Conservation (phyloP, 345 rosid species). For the Durio zibethinus region DNA sequence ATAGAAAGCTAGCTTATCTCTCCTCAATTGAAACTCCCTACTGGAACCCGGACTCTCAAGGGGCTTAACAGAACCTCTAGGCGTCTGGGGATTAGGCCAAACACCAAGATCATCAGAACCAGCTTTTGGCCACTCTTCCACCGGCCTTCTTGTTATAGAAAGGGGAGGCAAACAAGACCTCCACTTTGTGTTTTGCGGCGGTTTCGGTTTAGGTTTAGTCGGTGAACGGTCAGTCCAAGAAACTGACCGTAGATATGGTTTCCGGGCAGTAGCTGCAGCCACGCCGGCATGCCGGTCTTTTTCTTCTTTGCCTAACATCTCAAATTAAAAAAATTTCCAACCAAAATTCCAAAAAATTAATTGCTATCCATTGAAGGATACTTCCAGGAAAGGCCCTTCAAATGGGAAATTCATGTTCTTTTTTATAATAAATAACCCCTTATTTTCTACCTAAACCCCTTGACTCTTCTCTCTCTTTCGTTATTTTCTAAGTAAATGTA, state of each 20-base stretch:
- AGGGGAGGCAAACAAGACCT: slow-evolving; percentile 63
- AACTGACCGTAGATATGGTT: slow-evolving; percentile 51
- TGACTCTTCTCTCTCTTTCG: slow-evolving; percentile 30
- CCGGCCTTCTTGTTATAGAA: slow-evolving; percentile 41
- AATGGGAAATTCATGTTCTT: slow-evolving; percentile 20
- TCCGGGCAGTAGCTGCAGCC: slow-evolving; percentile 24
- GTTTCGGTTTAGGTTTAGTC: slow-evolving; percentile 36
- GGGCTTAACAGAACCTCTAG: slow-evolving; percentile 37
- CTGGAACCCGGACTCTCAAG: slow-evolving; percentile 25
- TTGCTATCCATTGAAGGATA: slow-evolving; percentile 35
- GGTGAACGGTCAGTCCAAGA: slow-evolving; percentile 69
- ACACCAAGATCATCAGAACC: slow-evolving; percentile 76
- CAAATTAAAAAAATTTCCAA: not conserved
- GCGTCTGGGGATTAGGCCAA: slow-evolving; percentile 72
- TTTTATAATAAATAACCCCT: slow-evolving; percentile 27
- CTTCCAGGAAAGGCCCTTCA: slow-evolving; percentile 36
- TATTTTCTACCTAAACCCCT: slow-evolving; percentile 36
- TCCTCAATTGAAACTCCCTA: slow-evolving; percentile 56
- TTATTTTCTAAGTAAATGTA: not conserved
- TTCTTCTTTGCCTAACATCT: slow-evolving; percentile 49
- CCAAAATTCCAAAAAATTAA: slow-evolving; percentile 20
- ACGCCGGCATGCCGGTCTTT: slow-evolving; percentile 30
- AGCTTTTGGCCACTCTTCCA: slow-evolving; percentile 70
- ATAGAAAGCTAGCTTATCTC: slow-evolving; percentile 65
- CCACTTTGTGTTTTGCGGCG: slow-evolving; percentile 40